Evolutionary conservation across 2,329 filamentous ascomycete species (phyloP), one percentile per base, ranked within the genome.

Genomic region (Claviceps monticola): DNA sequence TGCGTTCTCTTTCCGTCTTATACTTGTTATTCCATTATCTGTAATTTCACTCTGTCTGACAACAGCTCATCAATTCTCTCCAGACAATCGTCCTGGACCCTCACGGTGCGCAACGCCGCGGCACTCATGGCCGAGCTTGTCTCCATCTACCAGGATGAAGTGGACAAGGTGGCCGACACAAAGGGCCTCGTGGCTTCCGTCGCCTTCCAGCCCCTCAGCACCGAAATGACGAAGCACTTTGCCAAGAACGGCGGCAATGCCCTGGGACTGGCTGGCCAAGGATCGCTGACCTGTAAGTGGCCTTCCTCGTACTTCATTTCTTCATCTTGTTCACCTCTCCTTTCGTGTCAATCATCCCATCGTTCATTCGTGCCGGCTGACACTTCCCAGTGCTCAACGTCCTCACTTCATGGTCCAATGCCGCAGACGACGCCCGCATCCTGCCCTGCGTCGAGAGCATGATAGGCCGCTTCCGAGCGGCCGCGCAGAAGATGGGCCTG

Each of bases 191-290:
- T 41, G 46, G 36, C 67, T 3, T 58, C 54, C 50, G 62, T 58
- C 43, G 58, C 59, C 48, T 61, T 69, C 47, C 71, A 76, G 54
- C 69, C 67, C 13, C 66, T 75, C 48, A 68, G 71, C 0, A 62
- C 62, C 6, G 62, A 64, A 39, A 59, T 68, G 54, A 63, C 65
- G 6, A 58, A 62, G 4, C 52, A 62, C 19, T 68, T 71, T 54
- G 55, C 55, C 45, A 65, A 66, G 49, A 62, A 61, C 1, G 64
- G 62, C 14, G 64, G 66, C 1, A 68, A 66, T 23, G 41, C 64
- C 5, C 58, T 63, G 8, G 63, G 65, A 13, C 55, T 68, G 5
- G 58, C 51, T 0, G 58, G 53, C 2, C 55, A 63, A 16, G 62
- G 59, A 0, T 60, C 62, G 2, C 47, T 64, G 11, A 58, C 14